Evolutionary conservation across 169 alveolate genomes (phyloP).

Genomic region (Haemoproteus tartakovskyi): DNA sequence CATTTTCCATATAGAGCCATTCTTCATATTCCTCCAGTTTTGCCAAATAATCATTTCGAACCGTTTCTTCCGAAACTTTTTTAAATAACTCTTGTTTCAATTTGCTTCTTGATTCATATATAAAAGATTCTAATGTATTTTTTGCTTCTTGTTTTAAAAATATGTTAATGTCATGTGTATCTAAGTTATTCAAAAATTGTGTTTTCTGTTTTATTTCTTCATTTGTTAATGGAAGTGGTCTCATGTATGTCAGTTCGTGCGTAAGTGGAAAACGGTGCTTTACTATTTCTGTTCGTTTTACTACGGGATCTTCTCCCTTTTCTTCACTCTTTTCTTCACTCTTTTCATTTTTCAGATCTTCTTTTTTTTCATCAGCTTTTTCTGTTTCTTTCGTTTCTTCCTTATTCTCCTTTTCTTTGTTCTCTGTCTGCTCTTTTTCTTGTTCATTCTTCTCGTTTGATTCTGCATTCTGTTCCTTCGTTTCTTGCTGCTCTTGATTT

Average conservation of each 20-base stretch:
- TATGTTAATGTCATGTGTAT: conserved; percentile 43
- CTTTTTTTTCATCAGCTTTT: not conserved
- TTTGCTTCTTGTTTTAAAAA: conserved; percentile 52
- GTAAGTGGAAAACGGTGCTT: conserved; percentile 27
- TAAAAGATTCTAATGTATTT: conserved; percentile 45
- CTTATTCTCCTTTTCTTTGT: not conserved
- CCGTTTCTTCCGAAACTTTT: conserved; percentile 42
- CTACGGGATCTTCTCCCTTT: not conserved
- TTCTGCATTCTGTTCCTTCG: not conserved
- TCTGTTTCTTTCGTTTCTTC: not conserved
- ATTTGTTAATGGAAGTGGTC: conserved; percentile 25
- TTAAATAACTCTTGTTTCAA: conserved; percentile 61
- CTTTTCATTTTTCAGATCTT: not conserved
- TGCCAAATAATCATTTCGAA: conserved; percentile 9
- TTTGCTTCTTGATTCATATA: conserved; percentile 60
- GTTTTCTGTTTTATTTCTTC: conserved; percentile 49
- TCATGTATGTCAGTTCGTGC: conserved; percentile 11
- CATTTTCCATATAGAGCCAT: conserved; percentile 57
- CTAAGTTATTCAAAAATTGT: conserved; percentile 37
- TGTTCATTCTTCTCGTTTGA: not conserved
- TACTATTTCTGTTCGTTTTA: conserved; percentile 7
- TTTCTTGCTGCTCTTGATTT: not conserved
- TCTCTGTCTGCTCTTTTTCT: not conserved
- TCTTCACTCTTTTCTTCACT: not conserved
- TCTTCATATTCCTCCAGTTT: conserved; percentile 65